Base-by-base conservation (phyloP, 176 grass and related monocot species). In the Areca catechu region DNA sequence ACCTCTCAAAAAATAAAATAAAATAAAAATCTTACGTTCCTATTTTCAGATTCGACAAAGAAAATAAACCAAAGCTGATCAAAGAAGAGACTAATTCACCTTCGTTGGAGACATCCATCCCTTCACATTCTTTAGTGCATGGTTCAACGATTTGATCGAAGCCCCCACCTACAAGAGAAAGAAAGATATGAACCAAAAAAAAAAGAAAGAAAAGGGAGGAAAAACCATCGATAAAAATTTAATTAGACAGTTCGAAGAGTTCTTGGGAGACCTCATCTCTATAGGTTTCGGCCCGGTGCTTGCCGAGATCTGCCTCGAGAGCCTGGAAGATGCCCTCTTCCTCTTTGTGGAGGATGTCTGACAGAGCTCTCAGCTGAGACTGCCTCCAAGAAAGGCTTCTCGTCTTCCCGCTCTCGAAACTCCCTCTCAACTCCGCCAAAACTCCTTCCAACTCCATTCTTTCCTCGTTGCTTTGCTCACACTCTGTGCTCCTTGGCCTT, bases 261-360 rank as follows among this genome's bases (percentile, higher is more conserved):
- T 17, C 1, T 0, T 27, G 34, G 34, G 9, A 3, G 34, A 83
- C 92, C 86, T 97, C 92, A 72, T 97, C 86, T 74, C 83, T 85
- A 77, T 67, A 97, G 5, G 92, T 77, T 70, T 97, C 92, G 54
- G 65, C 83, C n/a, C 43, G 65, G 77, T 82, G 80, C 71, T 97
- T 97, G 66, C 92, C 80, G 67, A 97, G 77, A 68, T 97, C 92
- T 22, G 62, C 21, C 48, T 69, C 82, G 54, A 97, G 84, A 68
- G 67, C 92, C 53, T 24, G 53, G 56, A 79, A 91, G 16, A 85
- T 82, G 20, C 34, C 80, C 25, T 37, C 75, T 70, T 97, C 80
- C 68, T 73, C 47, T n/a, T 97, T 86, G 50, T 68, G 17, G 7
- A 97, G 69, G 57, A 97, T 61, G 37, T 74, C 66, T 48, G 74